These are phyloP conservation scores for Penicillium sp. DNA, from an alignment of 2,329 filamentous ascomycete genomes.

Conservation along the genomic window DNA sequence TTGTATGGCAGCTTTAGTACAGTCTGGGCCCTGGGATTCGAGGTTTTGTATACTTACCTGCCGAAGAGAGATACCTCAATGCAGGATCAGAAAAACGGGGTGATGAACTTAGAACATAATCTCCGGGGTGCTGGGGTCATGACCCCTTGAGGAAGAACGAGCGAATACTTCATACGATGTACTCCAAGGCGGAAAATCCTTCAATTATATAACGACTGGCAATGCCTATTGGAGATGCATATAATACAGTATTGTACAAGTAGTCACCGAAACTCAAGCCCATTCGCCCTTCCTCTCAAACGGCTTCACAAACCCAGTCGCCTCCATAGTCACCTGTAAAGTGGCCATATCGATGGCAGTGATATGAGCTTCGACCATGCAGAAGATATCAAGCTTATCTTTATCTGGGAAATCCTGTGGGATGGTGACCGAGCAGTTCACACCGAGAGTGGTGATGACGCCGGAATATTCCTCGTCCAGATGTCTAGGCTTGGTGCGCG, in stretches of 20 bases:
- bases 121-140: neutral
- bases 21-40: neutral
- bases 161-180: neutral
- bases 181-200: neutral
- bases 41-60: neutral
- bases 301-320: conserved; percentile 29
- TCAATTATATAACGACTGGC: neutral
- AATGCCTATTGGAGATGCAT: conserved; percentile 3
- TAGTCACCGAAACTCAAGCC: conserved; percentile 15
- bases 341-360: conserved; percentile 33
- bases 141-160: neutral
- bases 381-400: conserved; percentile 29
- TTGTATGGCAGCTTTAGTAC: neutral
- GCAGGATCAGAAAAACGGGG: neutral
- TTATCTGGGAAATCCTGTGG: conserved; percentile 21
- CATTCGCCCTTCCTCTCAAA: conserved; percentile 37
- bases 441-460: conserved; percentile 32
- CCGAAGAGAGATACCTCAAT: neutral
- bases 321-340: conserved; percentile 34
- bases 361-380: conserved; percentile 36
- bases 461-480: conserved; percentile 28
- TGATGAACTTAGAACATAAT: neutral
- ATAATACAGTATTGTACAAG: conserved; percentile 18
- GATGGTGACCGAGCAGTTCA: conserved; percentile 29
- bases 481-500: conserved; percentile 20